Evolutionary conservation across 257 asterid genomes (phyloP).

Genomic region (Oldenlandia corymbosa): DNA sequence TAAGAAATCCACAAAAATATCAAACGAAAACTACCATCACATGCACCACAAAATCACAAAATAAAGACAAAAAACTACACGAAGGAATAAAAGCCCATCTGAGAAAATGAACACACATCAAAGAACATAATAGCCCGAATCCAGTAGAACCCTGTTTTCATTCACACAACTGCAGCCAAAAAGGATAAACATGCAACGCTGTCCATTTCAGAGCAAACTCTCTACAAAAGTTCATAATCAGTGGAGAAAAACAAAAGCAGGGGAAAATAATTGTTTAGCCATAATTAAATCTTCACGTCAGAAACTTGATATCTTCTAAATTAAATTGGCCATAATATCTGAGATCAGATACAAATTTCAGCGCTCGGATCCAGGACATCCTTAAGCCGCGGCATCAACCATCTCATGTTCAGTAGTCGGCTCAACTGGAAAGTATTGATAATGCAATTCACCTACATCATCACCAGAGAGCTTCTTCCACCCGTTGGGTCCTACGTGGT

Average conservation of each 20-base stretch:
- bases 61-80: background rate
- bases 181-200: background rate
- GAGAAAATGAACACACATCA: background rate
- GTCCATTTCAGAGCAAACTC: background rate
- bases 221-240: too few species aligned
- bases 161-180: background rate
- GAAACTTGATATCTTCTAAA: background rate
- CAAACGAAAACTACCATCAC: background rate
- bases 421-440: conserved; percentile 66
- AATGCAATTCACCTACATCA: conserved; percentile 91
- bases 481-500: conserved; percentile 82
- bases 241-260: background rate
- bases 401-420: conserved; percentile 67
- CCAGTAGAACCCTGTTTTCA: background rate
- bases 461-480: conserved; percentile 90
- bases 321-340: background rate
- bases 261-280: background rate
- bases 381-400: conserved; percentile 57
- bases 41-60: background rate
- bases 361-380: background rate
- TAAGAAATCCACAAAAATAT: background rate
- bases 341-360: background rate
- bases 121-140: background rate
- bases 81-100: background rate
- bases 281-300: background rate